Evolutionary conservation across 2,329 filamentous ascomycete species (phyloP).

Genomic region (Massarina eburnea): DNA sequence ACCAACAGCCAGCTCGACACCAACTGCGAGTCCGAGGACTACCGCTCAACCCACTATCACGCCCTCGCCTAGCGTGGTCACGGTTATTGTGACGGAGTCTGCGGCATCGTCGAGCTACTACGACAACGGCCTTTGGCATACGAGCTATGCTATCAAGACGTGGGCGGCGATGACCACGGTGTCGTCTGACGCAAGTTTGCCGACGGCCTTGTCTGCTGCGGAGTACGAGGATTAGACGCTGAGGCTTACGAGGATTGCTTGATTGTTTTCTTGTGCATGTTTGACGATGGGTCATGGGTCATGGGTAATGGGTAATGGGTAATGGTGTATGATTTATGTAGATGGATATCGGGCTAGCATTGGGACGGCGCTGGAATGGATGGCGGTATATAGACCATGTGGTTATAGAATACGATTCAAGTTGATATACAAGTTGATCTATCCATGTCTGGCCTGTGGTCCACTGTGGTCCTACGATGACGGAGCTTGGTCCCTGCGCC

Average conservation of each 20-base stretch:
- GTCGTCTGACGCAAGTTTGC: neutral
- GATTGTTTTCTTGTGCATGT: constrained; percentile 6
- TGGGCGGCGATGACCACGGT: constrained; percentile 17
- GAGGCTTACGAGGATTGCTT: neutral
- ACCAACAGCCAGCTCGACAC: constrained; percentile 17
- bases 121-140: constrained; percentile 51
- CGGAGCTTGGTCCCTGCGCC: constrained; percentile 33
- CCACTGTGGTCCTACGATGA: too few relatives aligned
- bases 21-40: constrained; percentile 13
- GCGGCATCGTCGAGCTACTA: constrained; percentile 43
- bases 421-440: too few relatives aligned
- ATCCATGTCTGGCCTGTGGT: too few relatives aligned
- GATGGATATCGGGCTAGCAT: constrained; percentile 6
- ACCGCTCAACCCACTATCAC: constrained; percentile 18
- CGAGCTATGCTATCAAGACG: constrained; percentile 43
- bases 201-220: neutral
- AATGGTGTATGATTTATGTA: neutral
- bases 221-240: neutral
- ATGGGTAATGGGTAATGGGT: neutral
- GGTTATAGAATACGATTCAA: too few relatives aligned
- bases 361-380: constrained; percentile 5
- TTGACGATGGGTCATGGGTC: neutral
- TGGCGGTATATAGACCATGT: too few relatives aligned
- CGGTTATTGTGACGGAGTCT: constrained; percentile 30
- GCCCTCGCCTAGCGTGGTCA: constrained; percentile 29